Percentiles rank a stretch among this genome's conserved stretches.
Evolutionary conservation across 495 filamentous ascomycete genomes (phyloP).

Genomic region (Pseudomonodictys pantanalensis): DNA sequence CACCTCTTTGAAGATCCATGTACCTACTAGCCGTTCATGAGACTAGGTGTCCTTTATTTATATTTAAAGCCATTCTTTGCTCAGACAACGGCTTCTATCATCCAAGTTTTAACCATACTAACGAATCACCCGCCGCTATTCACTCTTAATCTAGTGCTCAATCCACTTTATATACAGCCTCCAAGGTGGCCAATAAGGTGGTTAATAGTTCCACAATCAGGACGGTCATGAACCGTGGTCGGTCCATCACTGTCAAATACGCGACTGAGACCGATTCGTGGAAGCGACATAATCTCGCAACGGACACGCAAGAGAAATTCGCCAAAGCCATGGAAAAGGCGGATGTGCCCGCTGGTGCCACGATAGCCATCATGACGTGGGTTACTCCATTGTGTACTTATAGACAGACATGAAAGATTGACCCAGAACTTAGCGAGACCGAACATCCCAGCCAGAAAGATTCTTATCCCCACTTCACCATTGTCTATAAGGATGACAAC

Average conservation of each 20-base stretch:
- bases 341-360: conserved; percentile 2
- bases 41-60: conserved; percentile 12
- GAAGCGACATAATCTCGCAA: conserved; percentile 3
- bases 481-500: conserved; percentile 3
- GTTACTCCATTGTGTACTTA: conserved; percentile 2
- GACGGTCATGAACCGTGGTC: conserved; percentile 3
- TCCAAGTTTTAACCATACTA: conserved; percentile 12
- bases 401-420: conserved; percentile 2
- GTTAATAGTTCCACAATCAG: conserved; percentile 2
- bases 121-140: conserved; percentile 4
- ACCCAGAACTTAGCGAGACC: conserved; percentile 5
- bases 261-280: conserved; percentile 5
- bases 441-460: conserved; percentile 2
- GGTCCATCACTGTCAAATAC: conserved; percentile 3
- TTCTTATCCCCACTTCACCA: conserved; percentile 6
- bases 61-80: conserved; percentile 13
- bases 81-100: conserved; percentile 11
- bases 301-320: conserved; percentile 4
- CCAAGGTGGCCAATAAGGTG: conserved; percentile 5
- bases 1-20: conserved; percentile 7
- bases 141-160: neutral
- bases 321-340: conserved; percentile 6
- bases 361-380: conserved; percentile 2
- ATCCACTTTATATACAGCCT: conserved; percentile 5
- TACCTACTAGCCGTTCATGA: conserved; percentile 5